Evolutionary conservation across 192 early-diverging fungal genomes (phyloP).

Genomic region (Gryganskiella cystojenkinii): DNA sequence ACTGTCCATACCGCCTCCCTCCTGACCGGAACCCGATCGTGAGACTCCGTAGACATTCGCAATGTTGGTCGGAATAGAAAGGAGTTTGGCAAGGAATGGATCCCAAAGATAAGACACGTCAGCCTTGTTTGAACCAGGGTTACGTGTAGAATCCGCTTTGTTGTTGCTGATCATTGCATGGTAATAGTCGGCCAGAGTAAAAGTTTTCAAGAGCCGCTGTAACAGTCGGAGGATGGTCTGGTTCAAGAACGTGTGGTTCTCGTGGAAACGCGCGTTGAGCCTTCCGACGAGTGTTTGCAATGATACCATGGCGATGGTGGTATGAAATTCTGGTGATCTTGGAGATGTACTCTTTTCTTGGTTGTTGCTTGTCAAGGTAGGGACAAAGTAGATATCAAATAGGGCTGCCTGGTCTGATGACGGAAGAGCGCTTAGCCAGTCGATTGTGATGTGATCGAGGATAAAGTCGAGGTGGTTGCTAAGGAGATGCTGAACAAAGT

Average conservation of each 20-base stretch:
- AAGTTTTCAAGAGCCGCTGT: constrained; percentile 1
- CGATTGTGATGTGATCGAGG: constrained; percentile 33
- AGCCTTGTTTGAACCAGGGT: not conserved
- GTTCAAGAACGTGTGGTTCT: constrained; percentile 45
- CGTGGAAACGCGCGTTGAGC: constrained; percentile 22
- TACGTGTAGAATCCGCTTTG: not conserved
- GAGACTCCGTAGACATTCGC: constrained; percentile 29
- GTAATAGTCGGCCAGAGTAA: constrained; percentile 19
- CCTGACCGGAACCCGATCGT: not conserved
- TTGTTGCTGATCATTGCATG: not conserved
- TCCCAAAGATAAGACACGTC: constrained; percentile 20
- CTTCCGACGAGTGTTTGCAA: constrained; percentile 28
- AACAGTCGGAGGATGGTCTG: constrained; percentile 33
- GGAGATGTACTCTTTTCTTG: not conserved
- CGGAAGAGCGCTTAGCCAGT: constrained; percentile 38
- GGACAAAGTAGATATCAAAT: constrained; percentile 38
- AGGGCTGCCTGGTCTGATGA: constrained; percentile 19
- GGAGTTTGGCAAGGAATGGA: constrained; percentile 26
- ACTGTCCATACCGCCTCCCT: not conserved
- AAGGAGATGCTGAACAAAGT: constrained; percentile 34
- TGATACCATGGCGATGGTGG: constrained; percentile 10
- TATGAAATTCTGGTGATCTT: not conserved
- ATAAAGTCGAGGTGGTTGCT: constrained; percentile 38
- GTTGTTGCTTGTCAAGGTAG: not conserved
- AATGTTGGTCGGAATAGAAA: constrained; percentile 35